Evolutionary conservation across 1,139 yeast genomes (phyloP), one percentile per base, ranked within the genome.

Genomic region (Kodamaea plutei): DNA sequence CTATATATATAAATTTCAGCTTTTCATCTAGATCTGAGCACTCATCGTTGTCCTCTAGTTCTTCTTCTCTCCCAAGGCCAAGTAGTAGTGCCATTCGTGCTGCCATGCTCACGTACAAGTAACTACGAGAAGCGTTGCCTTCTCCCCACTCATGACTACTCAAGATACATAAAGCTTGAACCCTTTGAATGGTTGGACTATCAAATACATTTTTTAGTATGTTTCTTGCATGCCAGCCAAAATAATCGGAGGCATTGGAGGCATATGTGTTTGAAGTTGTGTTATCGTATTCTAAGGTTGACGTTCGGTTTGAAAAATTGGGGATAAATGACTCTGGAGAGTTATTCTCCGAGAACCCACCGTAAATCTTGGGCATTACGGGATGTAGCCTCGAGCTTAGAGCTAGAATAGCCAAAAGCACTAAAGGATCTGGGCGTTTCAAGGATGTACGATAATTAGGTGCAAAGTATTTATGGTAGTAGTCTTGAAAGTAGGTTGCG

Each of bases 71-170:
- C 6, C 62, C 60, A n/a, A 61, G 34, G 1, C 66, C 65, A 18
- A 63, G 35, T 3, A 61, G 50, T n/a, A 58, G 41, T 0, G 64
- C 62, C 69, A 63, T 63, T 39, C 68, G 41, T 0, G 66, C 59
- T 2, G 69, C 69, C 16, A 62, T 52, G 5, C 68, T 67, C 15
- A 57, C 52, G 29, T 63, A 63, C 20, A 61, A 40, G 35, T 52
- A 61, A 33, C 66, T 58, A 32, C 69, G 38, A 6, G 65, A 52
- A n/a, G 54, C 58, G 35, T 59, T 58, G 8, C 59, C 60, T 33
- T 61, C 65, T 0, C 68, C 68, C 69, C 69, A 63, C 43, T 63
- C 68, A 42, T 63, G 69, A 30, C 64, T 56, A 35, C 66, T 59
- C 5, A 63, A 41, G 23, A 63, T 48, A 2, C 57, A 43, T 25